phyloP scores from a whole-genome alignment of 805 yeast species.

The Vanderwaltozyma verrucispora region DNA sequence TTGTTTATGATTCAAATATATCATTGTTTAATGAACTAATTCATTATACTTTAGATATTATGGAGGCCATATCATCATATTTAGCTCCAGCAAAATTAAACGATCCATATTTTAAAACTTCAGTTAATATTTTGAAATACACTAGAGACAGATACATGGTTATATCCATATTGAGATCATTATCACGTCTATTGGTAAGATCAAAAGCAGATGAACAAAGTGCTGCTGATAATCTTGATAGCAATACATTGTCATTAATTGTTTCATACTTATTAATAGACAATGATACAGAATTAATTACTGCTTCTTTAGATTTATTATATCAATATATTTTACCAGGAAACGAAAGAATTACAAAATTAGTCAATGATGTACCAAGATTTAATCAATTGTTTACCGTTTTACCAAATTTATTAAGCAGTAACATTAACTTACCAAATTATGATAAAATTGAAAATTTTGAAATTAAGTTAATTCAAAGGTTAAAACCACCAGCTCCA shows the following conservation, averaged over 20 bases:
- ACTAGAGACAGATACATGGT: slow-evolving; percentile 61
- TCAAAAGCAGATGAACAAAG: slow-evolving; percentile 38
- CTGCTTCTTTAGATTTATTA: slow-evolving; percentile 70
- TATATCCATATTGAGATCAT: slow-evolving; percentile 59
- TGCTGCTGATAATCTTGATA: slow-evolving; percentile 40
- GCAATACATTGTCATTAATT: slow-evolving; percentile 40
- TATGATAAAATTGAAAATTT: slow-evolving; percentile 20
- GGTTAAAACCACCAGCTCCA: slow-evolving; percentile 59
- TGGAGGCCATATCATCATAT: slow-evolving; percentile 78
- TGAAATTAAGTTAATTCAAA: slow-evolving; percentile 35
- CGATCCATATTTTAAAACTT: slow-evolving; percentile 48
- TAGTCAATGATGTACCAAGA: slow-evolving; percentile 39
- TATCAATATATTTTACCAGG: slow-evolving; percentile 70
- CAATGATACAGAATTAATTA: slow-evolving; percentile 53
- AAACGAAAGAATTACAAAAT: slow-evolving; percentile 41
- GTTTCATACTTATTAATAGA: slow-evolving; percentile 47
- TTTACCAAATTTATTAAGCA: slow-evolving; percentile 52
- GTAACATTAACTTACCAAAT: slow-evolving; percentile 33
- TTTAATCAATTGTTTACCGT: slow-evolving; percentile 44
- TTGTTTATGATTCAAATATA: slow-evolving; percentile 24
- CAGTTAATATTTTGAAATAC: slow-evolving; percentile 40
- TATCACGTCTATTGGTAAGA: slow-evolving; percentile 69
- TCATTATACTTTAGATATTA: slow-evolving; percentile 61
- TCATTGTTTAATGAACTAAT: slow-evolving; percentile 45
- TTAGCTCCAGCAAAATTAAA: slow-evolving; percentile 63